Conservation (phyloP, 1,284 basidiomycete genomes). For the Sanghuangporus sanghuang region DNA sequence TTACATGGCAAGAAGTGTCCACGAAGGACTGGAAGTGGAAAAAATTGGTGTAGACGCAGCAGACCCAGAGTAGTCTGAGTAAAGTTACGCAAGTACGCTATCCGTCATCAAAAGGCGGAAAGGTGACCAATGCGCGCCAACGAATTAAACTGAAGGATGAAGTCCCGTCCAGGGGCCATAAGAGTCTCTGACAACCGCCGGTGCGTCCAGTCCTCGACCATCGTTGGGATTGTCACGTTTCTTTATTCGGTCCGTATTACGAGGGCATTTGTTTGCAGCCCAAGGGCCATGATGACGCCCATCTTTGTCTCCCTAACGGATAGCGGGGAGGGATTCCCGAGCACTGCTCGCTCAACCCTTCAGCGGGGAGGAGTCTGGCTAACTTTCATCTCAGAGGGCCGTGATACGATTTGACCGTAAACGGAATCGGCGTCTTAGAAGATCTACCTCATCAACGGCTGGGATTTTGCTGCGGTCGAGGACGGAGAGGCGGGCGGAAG, state of each 20-base stretch:
- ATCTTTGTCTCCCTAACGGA: too few species aligned
- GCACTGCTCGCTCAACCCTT: too few species aligned
- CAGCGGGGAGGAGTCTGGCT: too few species aligned
- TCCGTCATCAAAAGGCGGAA: not conserved
- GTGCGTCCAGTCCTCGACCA: slow-evolving; percentile 3
- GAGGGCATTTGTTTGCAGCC: not conserved
- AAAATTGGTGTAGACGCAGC: slow-evolving; percentile 17
- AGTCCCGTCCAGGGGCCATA: not conserved
- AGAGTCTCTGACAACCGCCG: not conserved
- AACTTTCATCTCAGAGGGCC: too few species aligned
- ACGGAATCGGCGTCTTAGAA: too few species aligned
- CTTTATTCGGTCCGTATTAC: not conserved
- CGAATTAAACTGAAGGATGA: slow-evolving; percentile 22
- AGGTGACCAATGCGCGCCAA: slow-evolving; percentile 11
- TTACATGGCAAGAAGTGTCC: not conserved
- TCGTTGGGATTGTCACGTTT: not conserved
- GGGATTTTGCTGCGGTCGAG: not conserved
- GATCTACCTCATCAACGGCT: too few species aligned
- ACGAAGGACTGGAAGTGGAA: slow-evolving; percentile 7
- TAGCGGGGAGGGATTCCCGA: too few species aligned
- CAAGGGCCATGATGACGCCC: not conserved
- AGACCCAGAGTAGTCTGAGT: slow-evolving; percentile 25
- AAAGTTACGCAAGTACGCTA: slow-evolving; percentile 19
- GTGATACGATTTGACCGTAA: too few species aligned
- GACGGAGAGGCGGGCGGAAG: not conserved